Conservation (phyloP, 225 moss, liverwort and hornwort genomes). For the Physcomitrium patens region DNA sequence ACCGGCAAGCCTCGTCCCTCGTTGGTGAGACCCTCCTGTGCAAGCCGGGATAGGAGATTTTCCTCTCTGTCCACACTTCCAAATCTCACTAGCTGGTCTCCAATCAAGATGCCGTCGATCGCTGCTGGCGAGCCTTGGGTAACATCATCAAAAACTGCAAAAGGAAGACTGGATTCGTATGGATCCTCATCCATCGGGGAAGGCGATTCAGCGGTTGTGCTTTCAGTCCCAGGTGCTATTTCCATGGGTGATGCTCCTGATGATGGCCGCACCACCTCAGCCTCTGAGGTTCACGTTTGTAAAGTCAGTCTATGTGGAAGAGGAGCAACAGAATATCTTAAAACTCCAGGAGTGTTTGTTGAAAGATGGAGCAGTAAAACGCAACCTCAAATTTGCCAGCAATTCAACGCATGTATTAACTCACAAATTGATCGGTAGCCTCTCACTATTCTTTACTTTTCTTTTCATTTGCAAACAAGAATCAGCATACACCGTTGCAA, state of each 20-base stretch:
- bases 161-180: slow-evolving; percentile 60
- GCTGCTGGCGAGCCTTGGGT: slow-evolving; percentile 82
- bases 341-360: slow-evolving; percentile 3
- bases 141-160: slow-evolving; percentile 88
- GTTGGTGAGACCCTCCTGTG: slow-evolving; percentile 75
- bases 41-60: slow-evolving; percentile 68
- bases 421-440: background rate
- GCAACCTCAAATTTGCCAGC: slow-evolving; percentile 17
- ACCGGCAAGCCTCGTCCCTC: slow-evolving; percentile 74
- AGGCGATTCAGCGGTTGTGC: slow-evolving; percentile 43
- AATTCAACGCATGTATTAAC: slow-evolving; percentile 1
- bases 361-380: background rate
- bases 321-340: background rate
- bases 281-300: slow-evolving; percentile 41
- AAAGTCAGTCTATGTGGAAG: slow-evolving; percentile 19
- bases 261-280: slow-evolving; percentile 52
- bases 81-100: slow-evolving; percentile 85
- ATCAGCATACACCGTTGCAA: background rate
- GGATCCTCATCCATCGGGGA: slow-evolving; percentile 81
- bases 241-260: slow-evolving; percentile 48
- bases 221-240: slow-evolving; percentile 37
- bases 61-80: slow-evolving; percentile 83
- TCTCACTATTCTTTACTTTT: slow-evolving; percentile 9
- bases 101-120: slow-evolving; percentile 74
- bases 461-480: background rate